Base-by-base conservation (phyloP, 441 rosid genomes). In the Adansonia rubrostipa region DNA sequence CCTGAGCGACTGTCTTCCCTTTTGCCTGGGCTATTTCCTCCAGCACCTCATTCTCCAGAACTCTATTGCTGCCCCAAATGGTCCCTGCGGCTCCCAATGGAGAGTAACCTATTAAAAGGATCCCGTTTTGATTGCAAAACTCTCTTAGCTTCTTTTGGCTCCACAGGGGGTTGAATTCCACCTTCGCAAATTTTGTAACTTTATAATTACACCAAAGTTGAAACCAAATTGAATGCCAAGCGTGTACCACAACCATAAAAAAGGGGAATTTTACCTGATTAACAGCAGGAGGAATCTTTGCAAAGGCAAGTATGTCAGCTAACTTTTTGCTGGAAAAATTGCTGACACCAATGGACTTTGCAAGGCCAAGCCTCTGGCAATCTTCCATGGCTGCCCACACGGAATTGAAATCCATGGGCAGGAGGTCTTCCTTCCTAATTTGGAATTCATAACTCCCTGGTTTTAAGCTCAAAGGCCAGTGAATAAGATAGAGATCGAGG, bases 361-460 rank as follows among this genome's bases (percentile, higher is more conserved):
- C 79, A 19, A 85, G 85, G 9, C 92, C 93, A 0, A 90, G 87
- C 70, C 77, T 86, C 51, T 81, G 85, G 14, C 93, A 89, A 5
- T 89, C 85, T 63, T 90, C 92, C 95, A 92, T 91, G 13, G 88
- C 93, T 8, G 80, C 80, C 93, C 95, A 91, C 0, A 89, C 91
- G 11, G 79, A 79, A 73, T 66, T 71, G 24, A 80, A 85, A 70
- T 92, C 90, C 87, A 85, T 82, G 3, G 88, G 83, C 4, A 82
- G 3, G 19, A 84, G 69, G 17, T 79, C 85, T 76, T 82, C 80
- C 44, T 84, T 69, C 5, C 73, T 82, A 0, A 84, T 79, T 0
- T 80, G 79, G 75, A 84, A 84, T 66, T 79, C 71, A 63, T 78
- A 78, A 33, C 67, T 80, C 20, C 84, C 84, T 0, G 79, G 85